Base-by-base conservation (phyloP, 192 early-diverging fungal genomes). In the Phlyctochytrium arcticum region DNA sequence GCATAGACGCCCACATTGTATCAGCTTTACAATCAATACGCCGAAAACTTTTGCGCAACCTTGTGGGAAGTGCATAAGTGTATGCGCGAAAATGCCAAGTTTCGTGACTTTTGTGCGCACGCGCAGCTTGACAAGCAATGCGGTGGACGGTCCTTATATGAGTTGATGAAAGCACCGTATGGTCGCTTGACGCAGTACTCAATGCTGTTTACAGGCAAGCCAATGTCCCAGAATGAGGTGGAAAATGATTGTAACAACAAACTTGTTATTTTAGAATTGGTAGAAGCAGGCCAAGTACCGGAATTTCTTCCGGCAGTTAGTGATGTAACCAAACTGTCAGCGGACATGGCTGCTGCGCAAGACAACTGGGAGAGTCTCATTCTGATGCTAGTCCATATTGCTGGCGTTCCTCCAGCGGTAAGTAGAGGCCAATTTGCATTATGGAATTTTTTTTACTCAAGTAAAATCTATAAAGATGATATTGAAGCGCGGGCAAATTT, bases 361-460 rank as follows among this genome's bases (percentile, higher is more conserved):
- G 47, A 60, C 35, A 68, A 60, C 36, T 49, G 34, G 23, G 47
- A 44, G 51, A 9, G 29, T 26, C 57, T 68, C 9, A 29, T 68
- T 30, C n/a, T 5, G 17, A 68, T 68, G 66, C 47, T 68, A 21
- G 48, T 68, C 5, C 66, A 68, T 34, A 53, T 68, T 31, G 34
- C 57, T 21, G 50, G 36, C 19, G 23, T 68, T 15, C 66, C 66
- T 17, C 66, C 55, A 24, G 27, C 66, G 33, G 64, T 66, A 57
- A 42, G 51, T 35, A 24, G 1, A 19, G n/a, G 19, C 24, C 21
- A 23, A 1, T 51, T 24, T 53, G 3, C 33, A 34, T 34, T 34
- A 1, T 57, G 8, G 12, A 7, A 23, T 42, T 59, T 59, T 46
- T 0, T 44, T 19, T n/a, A 10, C 39, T 42, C 17, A 24, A 31